Conservation (phyloP, 2,329 filamentous ascomycete species). For the Phaeomoniella chlamydospora region DNA sequence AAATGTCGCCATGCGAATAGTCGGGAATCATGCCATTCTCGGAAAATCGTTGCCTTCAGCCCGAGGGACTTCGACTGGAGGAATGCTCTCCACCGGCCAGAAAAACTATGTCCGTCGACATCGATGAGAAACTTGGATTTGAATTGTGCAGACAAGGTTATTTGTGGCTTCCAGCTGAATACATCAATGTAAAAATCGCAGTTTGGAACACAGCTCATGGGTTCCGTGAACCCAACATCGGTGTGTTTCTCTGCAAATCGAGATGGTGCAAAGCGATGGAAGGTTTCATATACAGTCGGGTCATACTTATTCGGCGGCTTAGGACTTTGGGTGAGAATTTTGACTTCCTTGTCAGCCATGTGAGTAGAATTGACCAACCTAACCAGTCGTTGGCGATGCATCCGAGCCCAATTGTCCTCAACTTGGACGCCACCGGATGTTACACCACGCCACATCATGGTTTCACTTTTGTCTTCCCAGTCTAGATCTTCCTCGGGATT, state of each 20-base stretch:
- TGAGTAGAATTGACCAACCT: constrained; percentile 19
- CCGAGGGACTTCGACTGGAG: constrained; percentile 31
- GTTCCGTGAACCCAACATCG: constrained; percentile 22
- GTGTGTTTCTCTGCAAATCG: constrained; percentile 19
- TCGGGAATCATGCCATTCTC: constrained; percentile 39
- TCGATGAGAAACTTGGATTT: constrained; percentile 21
- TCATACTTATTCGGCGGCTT: not conserved
- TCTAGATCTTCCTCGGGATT: constrained; percentile 37
- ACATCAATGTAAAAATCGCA: constrained; percentile 21
- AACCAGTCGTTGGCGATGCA: constrained; percentile 24
- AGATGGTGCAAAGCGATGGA: constrained; percentile 13
- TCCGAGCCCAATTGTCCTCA: constrained; percentile 18
- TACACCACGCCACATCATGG: constrained; percentile 49
- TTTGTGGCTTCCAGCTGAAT: constrained; percentile 13
- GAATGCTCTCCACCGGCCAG: constrained; percentile 26
- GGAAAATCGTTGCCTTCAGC: constrained; percentile 38
- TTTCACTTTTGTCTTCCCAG: constrained; percentile 44
- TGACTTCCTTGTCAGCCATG: constrained; percentile 12
- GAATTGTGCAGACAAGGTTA: constrained; percentile 19
- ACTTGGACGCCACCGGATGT: constrained; percentile 47
- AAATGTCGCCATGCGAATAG: constrained; percentile 38
- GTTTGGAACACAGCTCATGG: constrained; percentile 21
- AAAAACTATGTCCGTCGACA: constrained; percentile 25
- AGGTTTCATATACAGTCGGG: constrained; percentile 12
- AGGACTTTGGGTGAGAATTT: constrained; percentile 15